phyloP scores from a whole-genome alignment of 306 rosid genomes.

The Rubus idaeus region DNA sequence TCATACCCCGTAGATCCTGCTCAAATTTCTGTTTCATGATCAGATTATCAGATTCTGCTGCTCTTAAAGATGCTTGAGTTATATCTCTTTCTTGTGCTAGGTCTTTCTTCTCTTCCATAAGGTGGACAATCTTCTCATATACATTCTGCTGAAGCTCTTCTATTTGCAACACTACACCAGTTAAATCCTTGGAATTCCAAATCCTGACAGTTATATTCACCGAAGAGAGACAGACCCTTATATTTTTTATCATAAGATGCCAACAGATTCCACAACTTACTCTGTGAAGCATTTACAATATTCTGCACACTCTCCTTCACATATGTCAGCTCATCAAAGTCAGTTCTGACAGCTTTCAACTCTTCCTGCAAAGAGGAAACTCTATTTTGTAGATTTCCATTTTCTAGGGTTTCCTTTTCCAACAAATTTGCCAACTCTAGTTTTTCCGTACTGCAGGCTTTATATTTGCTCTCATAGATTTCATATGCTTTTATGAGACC shows the following conservation, averaged over 20 bases:
- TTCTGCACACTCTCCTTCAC: conserved; percentile 62
- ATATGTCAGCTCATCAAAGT: conserved; percentile 53
- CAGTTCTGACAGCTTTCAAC: conserved; percentile 49
- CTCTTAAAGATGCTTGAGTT: conserved; percentile 51
- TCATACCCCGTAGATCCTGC: conserved; percentile 42
- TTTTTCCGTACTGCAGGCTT: conserved; percentile 60
- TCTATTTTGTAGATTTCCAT: conserved; percentile 44
- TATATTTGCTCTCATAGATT: conserved; percentile 54
- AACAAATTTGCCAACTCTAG: conserved; percentile 54
- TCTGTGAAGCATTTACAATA: conserved; percentile 36
- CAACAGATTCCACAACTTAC: conserved; percentile 57
- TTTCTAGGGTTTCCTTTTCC: conserved; percentile 53
- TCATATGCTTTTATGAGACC: conserved; percentile 52
- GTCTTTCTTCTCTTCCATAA: conserved; percentile 61
- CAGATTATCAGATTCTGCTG: conserved; percentile 53
- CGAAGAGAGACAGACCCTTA: conserved; percentile 38
- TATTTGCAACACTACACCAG: conserved; percentile 47
- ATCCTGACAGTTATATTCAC: conserved; percentile 39
- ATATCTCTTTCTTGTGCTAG: conserved; percentile 51
- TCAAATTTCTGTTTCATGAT: conserved; percentile 63
- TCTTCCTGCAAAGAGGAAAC: conserved; percentile 60
- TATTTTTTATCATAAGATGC: conserved; percentile 44
- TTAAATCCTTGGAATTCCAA: conserved; percentile 48
- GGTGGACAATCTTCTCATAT: conserved; percentile 52
- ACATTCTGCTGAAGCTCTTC: conserved; percentile 64